A percentile compares a stretch with the other conserved stretches of the same genome.
Conservation (phyloP, 1,284 basidiomycete species). For the Takashimella tepidaria region DNA sequence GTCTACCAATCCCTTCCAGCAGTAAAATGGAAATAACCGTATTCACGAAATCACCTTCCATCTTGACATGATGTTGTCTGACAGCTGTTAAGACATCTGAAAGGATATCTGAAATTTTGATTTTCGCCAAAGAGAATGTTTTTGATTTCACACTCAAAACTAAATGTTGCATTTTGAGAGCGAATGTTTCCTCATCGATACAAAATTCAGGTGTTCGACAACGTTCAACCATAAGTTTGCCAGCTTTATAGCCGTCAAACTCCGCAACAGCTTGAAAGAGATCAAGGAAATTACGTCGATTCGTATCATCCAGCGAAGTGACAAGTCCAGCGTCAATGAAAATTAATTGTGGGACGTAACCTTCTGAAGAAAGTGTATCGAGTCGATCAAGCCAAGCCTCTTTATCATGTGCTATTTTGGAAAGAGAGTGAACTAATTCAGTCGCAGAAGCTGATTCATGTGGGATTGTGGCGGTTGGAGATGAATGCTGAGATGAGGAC, state of each 20-base stretch:
- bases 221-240: constrained; percentile 92
- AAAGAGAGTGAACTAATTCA: constrained; percentile 64
- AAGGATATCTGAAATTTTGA: constrained; percentile 91
- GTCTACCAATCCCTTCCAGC: constrained; percentile 92
- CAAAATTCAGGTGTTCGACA: constrained; percentile 89
- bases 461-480: constrained; percentile 21
- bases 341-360: constrained; percentile 89
- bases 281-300: constrained; percentile 91
- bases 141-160: constrained; percentile 90
- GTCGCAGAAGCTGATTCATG: constrained; percentile 28
- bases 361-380: constrained; percentile 58
- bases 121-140: constrained; percentile 91
- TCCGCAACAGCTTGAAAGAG: constrained; percentile 92
- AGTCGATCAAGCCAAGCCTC: constrained; percentile 70
- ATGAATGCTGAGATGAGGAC: too few species aligned
- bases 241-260: constrained; percentile 93
- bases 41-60: constrained; percentile 98
- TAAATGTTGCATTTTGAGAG: constrained; percentile 93
- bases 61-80: constrained; percentile 89
- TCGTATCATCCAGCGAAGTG: constrained; percentile 72
- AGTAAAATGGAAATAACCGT: constrained; percentile 92
- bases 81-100: constrained; percentile 84
- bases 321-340: constrained; percentile 96
- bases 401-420: constrained; percentile 56
- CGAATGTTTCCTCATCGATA: constrained; percentile 88